phyloP scores from a whole-genome alignment of 2,329 filamentous ascomycete genomes.

The Aspergillus carbonarius region DNA sequence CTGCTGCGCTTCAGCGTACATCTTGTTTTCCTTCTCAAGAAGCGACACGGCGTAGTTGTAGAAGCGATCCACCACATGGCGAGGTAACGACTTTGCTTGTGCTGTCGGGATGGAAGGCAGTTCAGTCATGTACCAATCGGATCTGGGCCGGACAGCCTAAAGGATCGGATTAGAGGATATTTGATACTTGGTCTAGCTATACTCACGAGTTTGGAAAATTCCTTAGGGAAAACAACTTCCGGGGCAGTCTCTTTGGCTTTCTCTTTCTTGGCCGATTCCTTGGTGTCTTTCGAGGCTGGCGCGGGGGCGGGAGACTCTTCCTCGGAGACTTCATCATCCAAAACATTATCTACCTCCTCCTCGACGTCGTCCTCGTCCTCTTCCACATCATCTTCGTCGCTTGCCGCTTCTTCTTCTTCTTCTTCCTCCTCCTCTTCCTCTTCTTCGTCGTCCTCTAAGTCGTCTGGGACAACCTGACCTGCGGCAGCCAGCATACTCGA shows the following conservation, averaged over 20 bases:
- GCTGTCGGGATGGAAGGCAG: slow-evolving; percentile 55
- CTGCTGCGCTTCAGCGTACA: slow-evolving; percentile 70
- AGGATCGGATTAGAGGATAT: slow-evolving; percentile 9
- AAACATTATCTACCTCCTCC: slow-evolving; percentile 25
- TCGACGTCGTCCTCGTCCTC: slow-evolving; percentile 33
- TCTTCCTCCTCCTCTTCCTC: slow-evolving; percentile 39
- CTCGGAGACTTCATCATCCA: slow-evolving; percentile 31
- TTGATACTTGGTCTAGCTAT: no score
- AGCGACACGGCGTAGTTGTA: slow-evolving; percentile 68
- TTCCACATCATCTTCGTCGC: slow-evolving; percentile 29
- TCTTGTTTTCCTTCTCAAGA: slow-evolving; percentile 72
- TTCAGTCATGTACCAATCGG: slow-evolving; percentile 66
- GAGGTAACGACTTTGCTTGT: slow-evolving; percentile 48
- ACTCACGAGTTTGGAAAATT: slow-evolving; percentile 38
- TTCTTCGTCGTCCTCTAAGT: slow-evolving; percentile 33
- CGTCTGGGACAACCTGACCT: slow-evolving; percentile 37
- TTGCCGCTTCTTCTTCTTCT: slow-evolving; percentile 29
- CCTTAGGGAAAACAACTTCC: slow-evolving; percentile 33
- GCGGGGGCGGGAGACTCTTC: slow-evolving; percentile 22
- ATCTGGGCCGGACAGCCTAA: slow-evolving; percentile 60
- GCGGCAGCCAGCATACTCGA: slow-evolving; percentile 37
- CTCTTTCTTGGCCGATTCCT: slow-evolving; percentile 26
- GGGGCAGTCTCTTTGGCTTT: slow-evolving; percentile 17
- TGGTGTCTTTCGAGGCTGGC: slow-evolving; percentile 20
- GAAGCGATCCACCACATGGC: slow-evolving; percentile 57